Evolutionary conservation across 345 rosid species (phyloP).

Genomic region (Rhizophora apiculata): DNA sequence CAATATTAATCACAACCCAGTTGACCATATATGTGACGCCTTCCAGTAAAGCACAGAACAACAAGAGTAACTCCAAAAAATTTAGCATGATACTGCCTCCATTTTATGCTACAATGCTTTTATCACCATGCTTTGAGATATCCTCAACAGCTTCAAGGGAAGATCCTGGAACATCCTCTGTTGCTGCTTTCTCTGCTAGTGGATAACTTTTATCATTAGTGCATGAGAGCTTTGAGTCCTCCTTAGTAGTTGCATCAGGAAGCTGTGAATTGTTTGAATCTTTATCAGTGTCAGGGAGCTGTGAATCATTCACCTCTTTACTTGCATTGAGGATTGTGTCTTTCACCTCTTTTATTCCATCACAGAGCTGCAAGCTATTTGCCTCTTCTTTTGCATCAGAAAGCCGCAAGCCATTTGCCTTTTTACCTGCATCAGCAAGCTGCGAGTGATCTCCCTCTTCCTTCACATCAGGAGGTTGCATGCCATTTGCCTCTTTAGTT

Average conservation of each 20-base stretch:
- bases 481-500: conserved; percentile 1
- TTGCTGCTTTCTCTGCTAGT: conserved; percentile 21
- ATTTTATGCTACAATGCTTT: conserved; percentile 19
- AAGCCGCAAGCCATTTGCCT: conserved; percentile 1
- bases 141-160: conserved; percentile 23
- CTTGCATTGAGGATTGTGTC: neutral
- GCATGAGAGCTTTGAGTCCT: conserved; percentile 11
- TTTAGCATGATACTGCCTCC: conserved; percentile 17
- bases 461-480: neutral
- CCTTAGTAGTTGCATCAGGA: conserved; percentile 6
- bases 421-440: conserved; percentile 7
- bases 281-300: neutral
- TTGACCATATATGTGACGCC: too few species aligned
- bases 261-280: conserved; percentile 3
- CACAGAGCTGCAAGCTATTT: conserved; percentile 1
- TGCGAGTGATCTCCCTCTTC: neutral
- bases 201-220: conserved; percentile 16
- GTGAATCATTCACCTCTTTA: neutral
- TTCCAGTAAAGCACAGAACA: neutral
- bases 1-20: too few species aligned
- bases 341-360: conserved; percentile 5
- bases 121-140: conserved; percentile 22
- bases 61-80: conserved; percentile 1
- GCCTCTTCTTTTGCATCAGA: conserved; percentile 7
- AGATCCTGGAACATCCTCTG: conserved; percentile 20